Conservation (phyloP, 129 eudicot genomes). For the Flaveria trinervia region DNA sequence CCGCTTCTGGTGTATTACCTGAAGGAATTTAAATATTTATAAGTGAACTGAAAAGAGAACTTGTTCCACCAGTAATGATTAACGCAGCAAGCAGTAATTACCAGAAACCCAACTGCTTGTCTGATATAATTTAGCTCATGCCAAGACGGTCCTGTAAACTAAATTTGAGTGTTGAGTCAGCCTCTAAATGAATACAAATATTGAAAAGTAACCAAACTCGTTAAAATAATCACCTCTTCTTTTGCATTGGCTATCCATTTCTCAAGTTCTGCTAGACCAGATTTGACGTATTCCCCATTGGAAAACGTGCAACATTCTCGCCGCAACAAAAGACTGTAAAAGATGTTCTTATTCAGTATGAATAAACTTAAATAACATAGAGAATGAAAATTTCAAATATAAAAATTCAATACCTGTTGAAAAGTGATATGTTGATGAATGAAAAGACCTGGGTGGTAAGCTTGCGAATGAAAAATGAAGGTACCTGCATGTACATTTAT, state of each 20-base stretch:
- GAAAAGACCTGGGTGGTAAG: constrained; percentile 97
- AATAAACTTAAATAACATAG: background rate
- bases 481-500: constrained; percentile 59
- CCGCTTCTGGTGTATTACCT: constrained; percentile 98
- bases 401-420: constrained; percentile 66
- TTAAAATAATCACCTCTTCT: constrained; percentile 66
- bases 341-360: constrained; percentile 6
- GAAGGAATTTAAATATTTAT: constrained; percentile 8
- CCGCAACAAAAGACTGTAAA: constrained; percentile 76
- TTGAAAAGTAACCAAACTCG: background rate
- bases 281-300: constrained; percentile 96
- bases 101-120: constrained; percentile 99
- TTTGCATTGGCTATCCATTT: constrained; percentile 87
- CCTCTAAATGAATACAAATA: background rate
- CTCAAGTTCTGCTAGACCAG: constrained; percentile 97
- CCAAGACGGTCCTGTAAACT: constrained; percentile 99
- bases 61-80: background rate
- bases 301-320: constrained; percentile 98
- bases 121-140: constrained; percentile 96
- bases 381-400: background rate
- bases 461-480: constrained; percentile 97
- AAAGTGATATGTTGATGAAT: constrained; percentile 89
- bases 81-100: constrained; percentile 30
- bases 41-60: constrained; percentile 2
- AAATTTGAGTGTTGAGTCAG: constrained; percentile 40